These are phyloP conservation scores for Talaromyces sp. DNA, from an alignment of 2,329 filamentous ascomycete genomes.

Conservation along the genomic window DNA sequence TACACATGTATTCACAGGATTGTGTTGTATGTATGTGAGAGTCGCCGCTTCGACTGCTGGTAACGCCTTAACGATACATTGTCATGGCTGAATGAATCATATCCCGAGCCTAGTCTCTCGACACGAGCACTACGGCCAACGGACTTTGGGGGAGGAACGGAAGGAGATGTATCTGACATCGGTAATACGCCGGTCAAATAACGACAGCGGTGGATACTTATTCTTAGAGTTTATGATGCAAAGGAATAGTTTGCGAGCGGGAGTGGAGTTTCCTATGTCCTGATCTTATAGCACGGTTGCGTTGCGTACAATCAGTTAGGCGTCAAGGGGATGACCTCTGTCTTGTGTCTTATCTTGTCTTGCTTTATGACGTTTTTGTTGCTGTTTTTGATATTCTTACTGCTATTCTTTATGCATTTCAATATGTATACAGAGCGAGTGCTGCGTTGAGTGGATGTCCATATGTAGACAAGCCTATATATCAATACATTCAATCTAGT, in stretches of 20 bases:
- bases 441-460: conserved; percentile 1
- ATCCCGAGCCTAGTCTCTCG: conserved; percentile 5
- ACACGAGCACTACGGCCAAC: conserved; percentile 1
- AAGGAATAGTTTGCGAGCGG: not conserved
- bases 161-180: not conserved
- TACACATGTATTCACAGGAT: not conserved
- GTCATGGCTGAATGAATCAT: conserved; percentile 11
- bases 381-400: not conserved
- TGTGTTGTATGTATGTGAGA: not conserved
- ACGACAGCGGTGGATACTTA: not conserved
- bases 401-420: conserved; percentile 5
- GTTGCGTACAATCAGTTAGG: conserved; percentile 7
- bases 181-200: not conserved
- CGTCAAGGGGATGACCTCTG: conserved; percentile 7
- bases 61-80: conserved; percentile 18
- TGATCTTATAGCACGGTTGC: conserved; percentile 9
- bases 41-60: not conserved
- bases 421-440: conserved; percentile 8
- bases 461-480: not conserved
- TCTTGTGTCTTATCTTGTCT: not conserved
- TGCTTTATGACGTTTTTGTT: conserved; percentile 1
- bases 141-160: not conserved
- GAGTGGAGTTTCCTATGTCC: conserved; percentile 6
- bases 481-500: not conserved
- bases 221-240: not conserved